Percentiles rank a stretch among this genome's conserved stretches.
phyloP scores from a whole-genome alignment of 129 eudicot genomes.

The Glebionis coronaria region DNA sequence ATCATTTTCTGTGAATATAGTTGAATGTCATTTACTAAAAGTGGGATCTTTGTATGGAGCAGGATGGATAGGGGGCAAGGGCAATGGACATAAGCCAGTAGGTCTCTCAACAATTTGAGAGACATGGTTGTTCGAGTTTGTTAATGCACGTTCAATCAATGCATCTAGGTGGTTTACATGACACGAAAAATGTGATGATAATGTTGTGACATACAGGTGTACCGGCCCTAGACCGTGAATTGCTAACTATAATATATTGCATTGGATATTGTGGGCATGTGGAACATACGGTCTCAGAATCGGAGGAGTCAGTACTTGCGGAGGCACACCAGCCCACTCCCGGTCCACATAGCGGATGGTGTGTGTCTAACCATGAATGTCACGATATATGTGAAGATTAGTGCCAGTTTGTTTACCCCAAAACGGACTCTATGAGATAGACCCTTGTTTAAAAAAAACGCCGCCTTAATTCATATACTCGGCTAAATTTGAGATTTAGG shows the following conservation, averaged over 20 bases:
- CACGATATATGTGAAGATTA: conserved; percentile 9
- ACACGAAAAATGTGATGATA: background rate
- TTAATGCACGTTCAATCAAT: background rate
- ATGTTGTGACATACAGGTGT: no score
- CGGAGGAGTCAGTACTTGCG: conserved; percentile 81
- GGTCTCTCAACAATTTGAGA: conserved; percentile 46
- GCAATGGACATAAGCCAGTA: conserved; percentile 55
- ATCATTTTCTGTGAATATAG: no score
- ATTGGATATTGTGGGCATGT: conserved; percentile 72
- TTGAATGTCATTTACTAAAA: no score
- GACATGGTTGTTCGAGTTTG: conserved; percentile 43
- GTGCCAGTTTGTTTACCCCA: no score
- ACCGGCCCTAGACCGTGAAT: conserved; percentile 75
- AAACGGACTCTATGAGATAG: no score
- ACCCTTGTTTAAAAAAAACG: no score
- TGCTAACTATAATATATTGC: conserved; percentile 68
- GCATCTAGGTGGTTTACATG: background rate
- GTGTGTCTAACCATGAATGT: background rate
- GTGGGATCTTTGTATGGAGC: no score
- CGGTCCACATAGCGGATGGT: conserved; percentile 1
- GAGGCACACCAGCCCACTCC: conserved; percentile 39
- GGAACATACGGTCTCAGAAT: conserved; percentile 63
- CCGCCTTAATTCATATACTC: no score
- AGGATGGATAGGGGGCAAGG: conserved; percentile 52
- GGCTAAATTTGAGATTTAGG: no score